Percentiles rank a stretch among this genome's conserved stretches.
phyloP scores from a whole-genome alignment of 306 rosid species.

The Datisca glomerata region DNA sequence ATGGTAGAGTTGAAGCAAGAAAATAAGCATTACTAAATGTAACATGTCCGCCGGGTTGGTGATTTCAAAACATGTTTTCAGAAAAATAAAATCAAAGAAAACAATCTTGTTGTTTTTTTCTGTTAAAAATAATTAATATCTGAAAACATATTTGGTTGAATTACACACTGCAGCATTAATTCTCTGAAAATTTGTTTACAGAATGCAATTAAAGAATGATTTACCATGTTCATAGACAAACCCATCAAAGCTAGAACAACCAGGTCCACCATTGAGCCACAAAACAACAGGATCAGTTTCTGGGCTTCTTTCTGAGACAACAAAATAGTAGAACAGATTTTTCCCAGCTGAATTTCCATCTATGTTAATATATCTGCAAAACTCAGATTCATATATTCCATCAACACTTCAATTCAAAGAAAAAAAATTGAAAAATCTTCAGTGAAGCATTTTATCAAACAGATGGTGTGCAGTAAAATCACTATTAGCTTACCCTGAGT shows the following conservation, averaged over 20 bases:
- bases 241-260: conserved; percentile 45
- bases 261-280: conserved; percentile 54
- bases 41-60: too few relatives aligned
- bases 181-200: neutral
- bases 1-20: neutral
- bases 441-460: neutral
- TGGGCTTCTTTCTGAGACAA: conserved; percentile 26
- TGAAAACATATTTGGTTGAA: too few relatives aligned
- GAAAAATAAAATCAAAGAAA: too few relatives aligned
- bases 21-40: too few relatives aligned
- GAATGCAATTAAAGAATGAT: too few relatives aligned
- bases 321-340: conserved; percentile 37
- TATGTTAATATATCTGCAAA: conserved; percentile 23
- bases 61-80: too few relatives aligned
- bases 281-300: conserved; percentile 31
- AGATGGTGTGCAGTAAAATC: neutral
- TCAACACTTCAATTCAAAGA: neutral
- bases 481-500: conserved; percentile 23
- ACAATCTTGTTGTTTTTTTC: too few relatives aligned
- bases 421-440: neutral
- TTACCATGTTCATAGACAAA: conserved; percentile 45
- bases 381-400: neutral
- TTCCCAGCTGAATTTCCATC: conserved; percentile 13
- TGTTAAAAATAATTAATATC: too few relatives aligned
- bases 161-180: too few relatives aligned